Evolutionary conservation across 352 stramenopile genomes (phyloP), one percentile per base, ranked within the genome.

Genomic region (Globisporangium takayamanum): DNA sequence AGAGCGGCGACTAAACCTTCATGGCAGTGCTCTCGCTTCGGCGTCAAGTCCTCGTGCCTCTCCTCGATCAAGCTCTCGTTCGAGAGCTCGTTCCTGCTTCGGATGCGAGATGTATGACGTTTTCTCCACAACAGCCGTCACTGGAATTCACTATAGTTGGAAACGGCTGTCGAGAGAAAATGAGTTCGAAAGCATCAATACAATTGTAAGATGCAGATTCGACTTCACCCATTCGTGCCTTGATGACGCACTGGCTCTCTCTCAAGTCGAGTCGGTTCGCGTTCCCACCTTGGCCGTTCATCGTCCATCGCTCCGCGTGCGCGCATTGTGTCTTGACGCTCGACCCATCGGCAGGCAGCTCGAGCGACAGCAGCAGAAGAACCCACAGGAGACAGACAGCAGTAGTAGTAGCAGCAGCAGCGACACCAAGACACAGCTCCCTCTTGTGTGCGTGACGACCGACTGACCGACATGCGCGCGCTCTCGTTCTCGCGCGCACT

Each of bases 401-500:
- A 45, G 3, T 18, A 45, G 4, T 18, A 20, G 7, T 14, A 48
- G 51, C 36, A 57, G 18, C 26, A 37, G 3, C 16, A 28, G 22
- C 46, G 41, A 53, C 26, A 20, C 15, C 49, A 59, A 26, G 41
- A 47, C 14, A 47, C 41, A 45, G 41, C 41, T 22, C 15, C 41
- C 7, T 8, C 41, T 22, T 8, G 11, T 22, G 12, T 18, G 20
- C 16, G n/a, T 6, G 28, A 33, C 44, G 44, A 49, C 44, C 42
- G 12, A 39, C 33, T 8, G 33, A 39, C 3, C 33, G 33, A 39
- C 25, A 64, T 64, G 58, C 51, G 44, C 42, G 58, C 37, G 50
- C 33, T 57, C 49, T 56, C 57, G 37, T 37, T 37, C 25, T 52
- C 49, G 48, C 50, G 44, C 39, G 33, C 49, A 22, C 49, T 63